Evolutionary conservation across 1,284 basidiomycete species (phyloP), one percentile per base, ranked within the genome.

Genomic region (Wolfiporia cocos): DNA sequence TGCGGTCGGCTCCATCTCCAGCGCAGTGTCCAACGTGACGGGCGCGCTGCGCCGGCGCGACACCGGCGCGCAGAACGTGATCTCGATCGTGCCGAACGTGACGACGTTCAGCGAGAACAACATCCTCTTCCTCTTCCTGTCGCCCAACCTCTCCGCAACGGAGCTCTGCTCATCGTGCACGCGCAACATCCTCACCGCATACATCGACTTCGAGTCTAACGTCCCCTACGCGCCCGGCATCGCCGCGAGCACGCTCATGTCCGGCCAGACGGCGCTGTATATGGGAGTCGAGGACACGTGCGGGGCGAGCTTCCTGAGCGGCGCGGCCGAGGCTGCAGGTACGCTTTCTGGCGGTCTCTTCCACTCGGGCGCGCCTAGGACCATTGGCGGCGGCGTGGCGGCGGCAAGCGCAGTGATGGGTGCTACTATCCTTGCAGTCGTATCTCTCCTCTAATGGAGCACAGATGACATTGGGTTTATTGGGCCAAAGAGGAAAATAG

Each of bases 141-240:
- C 71, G 42, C 67, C 82, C 34, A 51, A 57, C 50, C 68, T 78
- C 59, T 29, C 71, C 37, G 63, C 69, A 24, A 55, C 62, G 31
- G 44, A 66, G 29, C 80, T 94, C 42, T 96, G 92, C 79, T 82
- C 75, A 2, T 56, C 81, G 4, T 96, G 92, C 79, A 81, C 88
- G 14, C 78, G 84, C 58, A 74, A 74, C 51, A 67, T 92, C 59
- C 58, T 95, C 51, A 74, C 78, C 5, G 51, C 79, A 6, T 96
- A 87, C 73, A 81, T 90, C 63, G 64, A 67, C 47, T 93, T 77
- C 64, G 86, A 92, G 67, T 74, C 78, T 35, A 60, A 64, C 46
- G 65, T 70, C 34, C 81, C 83, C 1, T 94, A 92, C 62, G 86
- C 72, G 3, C 75, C 84, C 22, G 91, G 92, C 43, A 55, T 94